Base-by-base conservation (phyloP, 352 stramenopile genomes). In the Phytophthora citricola region DNA sequence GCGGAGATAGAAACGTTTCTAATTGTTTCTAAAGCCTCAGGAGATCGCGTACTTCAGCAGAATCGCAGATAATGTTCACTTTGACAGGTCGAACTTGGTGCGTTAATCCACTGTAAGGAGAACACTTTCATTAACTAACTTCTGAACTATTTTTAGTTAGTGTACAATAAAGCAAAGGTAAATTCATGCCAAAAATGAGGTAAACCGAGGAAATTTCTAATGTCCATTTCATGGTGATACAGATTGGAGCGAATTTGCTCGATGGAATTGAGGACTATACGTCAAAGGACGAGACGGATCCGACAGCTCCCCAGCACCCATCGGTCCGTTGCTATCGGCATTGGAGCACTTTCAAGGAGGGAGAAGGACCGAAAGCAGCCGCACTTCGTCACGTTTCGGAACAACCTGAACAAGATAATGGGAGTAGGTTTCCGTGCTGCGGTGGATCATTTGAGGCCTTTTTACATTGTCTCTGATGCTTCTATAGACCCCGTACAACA, bases 381-480 rank as follows among this genome's bases (percentile, higher is more conserved):
- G 17, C 76, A 91, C 36, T 82, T 94, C 47, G 69, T 92, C 51
- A 94, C 80, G 32, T 94, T 73, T 47, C 71, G 86, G 34, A 94
- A 94, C 72, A 92, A 94, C 55, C 57, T 94, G 40, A 94, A 94
- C 78, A 94, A 92, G 46, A 91, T 94, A 56, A 81, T 94, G 52
- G 81, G 79, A 4, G 86, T 94, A 57, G 34, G 66, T 77, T 27
- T 4, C 3, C 3, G n/a, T 53, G 36, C 5, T 32, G 40, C 31
- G 11, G 31, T 3, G 9, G 31, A 0, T 34, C 29, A 34, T 34
- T 34, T 10, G 29, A 10, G 45, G 1, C 31, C 51, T 10, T 17
- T n/a, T 56, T 29, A 36, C 6, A 39, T 26, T 27, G 26, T 41
- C 17, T 32, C 20, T 56, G 34, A 41, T 38, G 43, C 39, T 58